Evolutionary conservation across 495 filamentous ascomycete genomes (phyloP).

Genomic region (Podospora pseudopauciseta): DNA sequence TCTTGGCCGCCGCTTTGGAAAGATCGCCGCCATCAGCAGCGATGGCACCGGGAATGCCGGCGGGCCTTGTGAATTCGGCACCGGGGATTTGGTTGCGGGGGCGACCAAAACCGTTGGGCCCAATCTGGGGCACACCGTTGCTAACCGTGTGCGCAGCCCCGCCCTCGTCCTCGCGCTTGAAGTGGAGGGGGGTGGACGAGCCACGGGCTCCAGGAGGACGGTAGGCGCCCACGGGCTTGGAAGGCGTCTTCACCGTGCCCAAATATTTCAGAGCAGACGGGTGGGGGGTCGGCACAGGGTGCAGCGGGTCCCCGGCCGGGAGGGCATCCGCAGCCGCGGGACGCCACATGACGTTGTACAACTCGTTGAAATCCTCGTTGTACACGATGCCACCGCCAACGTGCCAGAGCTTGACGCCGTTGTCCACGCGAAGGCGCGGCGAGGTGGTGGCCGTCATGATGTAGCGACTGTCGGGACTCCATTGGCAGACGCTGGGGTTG

Average conservation of each 20-base stretch:
- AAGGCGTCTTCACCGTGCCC: constrained; percentile 81
- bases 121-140: constrained; percentile 66
- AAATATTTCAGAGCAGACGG: constrained; percentile 79
- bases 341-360: constrained; percentile 90
- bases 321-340: constrained; percentile 61
- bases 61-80: constrained; percentile 45
- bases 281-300: constrained; percentile 76
- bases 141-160: constrained; percentile 79
- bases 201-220: constrained; percentile 95
- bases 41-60: constrained; percentile 69
- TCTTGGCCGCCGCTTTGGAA: constrained; percentile 87
- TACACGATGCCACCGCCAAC: constrained; percentile 89
- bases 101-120: constrained; percentile 77
- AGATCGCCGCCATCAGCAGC: constrained; percentile 58
- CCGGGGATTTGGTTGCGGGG: constrained; percentile 52
- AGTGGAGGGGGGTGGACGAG: constrained; percentile 80
- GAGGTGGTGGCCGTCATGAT: constrained; percentile 96
- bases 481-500: constrained; percentile 90
- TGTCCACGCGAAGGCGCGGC: constrained; percentile 90
- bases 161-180: constrained; percentile 96
- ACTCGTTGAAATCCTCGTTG: constrained; percentile 86
- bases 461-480: constrained; percentile 92
- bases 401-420: constrained; percentile 93
- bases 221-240: constrained; percentile 92
- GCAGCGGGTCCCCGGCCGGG: constrained; percentile 67